These are phyloP conservation scores for Alternaria novae-zelandiae DNA, from an alignment of 2,329 filamentous ascomycete species.

Conservation along the genomic window DNA sequence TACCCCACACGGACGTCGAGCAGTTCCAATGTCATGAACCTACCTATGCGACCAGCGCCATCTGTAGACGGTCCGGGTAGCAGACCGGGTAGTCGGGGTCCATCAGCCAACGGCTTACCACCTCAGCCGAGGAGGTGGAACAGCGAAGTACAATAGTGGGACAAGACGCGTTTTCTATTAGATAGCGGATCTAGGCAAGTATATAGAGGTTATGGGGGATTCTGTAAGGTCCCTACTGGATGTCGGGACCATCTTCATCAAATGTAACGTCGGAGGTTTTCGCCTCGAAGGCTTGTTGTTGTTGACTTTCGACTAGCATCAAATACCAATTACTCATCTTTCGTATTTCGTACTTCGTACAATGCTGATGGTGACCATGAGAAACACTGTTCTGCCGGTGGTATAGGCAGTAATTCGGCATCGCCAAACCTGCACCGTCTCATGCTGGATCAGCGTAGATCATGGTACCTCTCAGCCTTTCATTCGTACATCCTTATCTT, in stretches of 20 bases:
- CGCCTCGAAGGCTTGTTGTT: background rate
- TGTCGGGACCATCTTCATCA: background rate
- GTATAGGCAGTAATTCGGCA: background rate
- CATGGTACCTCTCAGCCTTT: background rate
- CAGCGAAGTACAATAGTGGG: constrained; percentile 34
- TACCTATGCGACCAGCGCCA: constrained; percentile 56
- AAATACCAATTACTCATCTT: background rate
- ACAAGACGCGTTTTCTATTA: background rate
- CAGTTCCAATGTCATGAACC: constrained; percentile 49
- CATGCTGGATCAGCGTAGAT: background rate
- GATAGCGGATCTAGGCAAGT: background rate
- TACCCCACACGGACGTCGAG: constrained; percentile 55
- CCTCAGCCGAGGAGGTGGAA: constrained; percentile 40
- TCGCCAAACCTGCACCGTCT: background rate
- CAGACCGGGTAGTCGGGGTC: constrained; percentile 31
- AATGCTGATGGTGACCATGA: background rate
- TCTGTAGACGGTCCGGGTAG: constrained; percentile 36
- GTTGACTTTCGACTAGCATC: constrained; percentile 1
- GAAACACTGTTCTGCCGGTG: background rate
- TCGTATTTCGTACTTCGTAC: background rate
- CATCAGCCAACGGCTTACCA: constrained; percentile 13
- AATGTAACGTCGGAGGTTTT: background rate
- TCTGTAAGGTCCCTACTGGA: background rate
- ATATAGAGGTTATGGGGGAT: background rate
- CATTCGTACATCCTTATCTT: background rate